These are phyloP conservation scores for Saccharomycopsis malanga DNA, from an alignment of 805 yeast genomes.

Conservation along the genomic window DNA sequence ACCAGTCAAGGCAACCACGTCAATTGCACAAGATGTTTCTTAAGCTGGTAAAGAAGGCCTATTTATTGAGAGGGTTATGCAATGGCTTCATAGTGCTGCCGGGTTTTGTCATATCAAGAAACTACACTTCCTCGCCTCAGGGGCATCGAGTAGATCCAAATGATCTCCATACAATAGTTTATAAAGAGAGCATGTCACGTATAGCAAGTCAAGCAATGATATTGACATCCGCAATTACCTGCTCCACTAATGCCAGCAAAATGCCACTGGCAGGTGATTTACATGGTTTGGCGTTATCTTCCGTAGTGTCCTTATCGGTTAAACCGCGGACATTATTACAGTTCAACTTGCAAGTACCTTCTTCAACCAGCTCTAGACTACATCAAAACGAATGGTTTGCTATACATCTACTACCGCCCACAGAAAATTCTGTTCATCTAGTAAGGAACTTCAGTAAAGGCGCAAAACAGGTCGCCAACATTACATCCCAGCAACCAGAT, in stretches of 20 bases:
- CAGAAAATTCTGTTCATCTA: slow-evolving; percentile 41
- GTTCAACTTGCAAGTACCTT: slow-evolving; percentile 82
- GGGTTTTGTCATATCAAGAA: no score
- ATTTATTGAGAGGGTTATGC: no score
- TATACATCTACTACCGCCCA: slow-evolving; percentile 67
- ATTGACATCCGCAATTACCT: slow-evolving; percentile 43
- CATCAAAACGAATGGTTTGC: slow-evolving; percentile 58
- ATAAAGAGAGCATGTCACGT: slow-evolving; percentile 37
- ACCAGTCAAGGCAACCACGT: no score
- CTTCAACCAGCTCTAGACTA: slow-evolving; percentile 64
- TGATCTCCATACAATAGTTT: not conserved
- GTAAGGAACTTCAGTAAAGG: slow-evolving; percentile 63
- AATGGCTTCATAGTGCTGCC: no score
- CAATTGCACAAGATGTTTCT: no score
- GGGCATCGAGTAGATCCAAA: no score
- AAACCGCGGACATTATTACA: slow-evolving; percentile 73
- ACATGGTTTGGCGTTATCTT: slow-evolving; percentile 80
- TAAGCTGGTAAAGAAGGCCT: no score
- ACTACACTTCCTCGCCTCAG: no score
- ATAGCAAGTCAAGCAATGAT: slow-evolving; percentile 51
- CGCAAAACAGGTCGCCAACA: slow-evolving; percentile 30
- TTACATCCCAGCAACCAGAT: not conserved
- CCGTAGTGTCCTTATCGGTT: slow-evolving; percentile 76
- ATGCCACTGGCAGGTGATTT: slow-evolving; percentile 26
- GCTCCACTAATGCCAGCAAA: slow-evolving; percentile 19